phyloP scores from a whole-genome alignment of 176 grass and related monocot genomes.

The Rhynchospora pubera region DNA sequence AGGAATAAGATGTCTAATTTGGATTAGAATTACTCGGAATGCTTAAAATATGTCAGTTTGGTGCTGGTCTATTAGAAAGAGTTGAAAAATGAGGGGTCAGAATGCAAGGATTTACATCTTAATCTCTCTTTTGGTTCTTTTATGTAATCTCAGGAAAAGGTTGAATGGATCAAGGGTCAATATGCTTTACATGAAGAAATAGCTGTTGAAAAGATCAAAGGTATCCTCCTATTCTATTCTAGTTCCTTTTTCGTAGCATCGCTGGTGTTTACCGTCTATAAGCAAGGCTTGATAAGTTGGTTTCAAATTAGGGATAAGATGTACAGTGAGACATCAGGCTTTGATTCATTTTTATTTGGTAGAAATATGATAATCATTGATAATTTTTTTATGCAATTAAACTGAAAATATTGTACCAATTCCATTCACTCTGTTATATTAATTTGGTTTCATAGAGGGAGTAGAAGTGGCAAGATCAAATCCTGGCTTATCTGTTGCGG shows the following conservation, averaged over 20 bases:
- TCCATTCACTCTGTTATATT: neutral
- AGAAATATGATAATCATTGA: neutral
- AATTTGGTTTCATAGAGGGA: conserved; percentile 26
- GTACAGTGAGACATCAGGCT: neutral
- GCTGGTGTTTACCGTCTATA: neutral
- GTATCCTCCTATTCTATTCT: conserved; percentile 5
- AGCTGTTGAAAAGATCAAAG: conserved; percentile 37
- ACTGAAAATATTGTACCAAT: neutral
- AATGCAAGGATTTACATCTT: neutral
- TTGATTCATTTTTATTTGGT: neutral
- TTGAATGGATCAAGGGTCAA: conserved; percentile 23
- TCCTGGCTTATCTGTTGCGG: conserved; percentile 28
- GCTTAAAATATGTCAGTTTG: neutral
- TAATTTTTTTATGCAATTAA: neutral
- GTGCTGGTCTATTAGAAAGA: neutral
- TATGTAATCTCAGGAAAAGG: conserved; percentile 14
- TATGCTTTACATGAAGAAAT: conserved; percentile 27
- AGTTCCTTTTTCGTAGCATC: neutral
- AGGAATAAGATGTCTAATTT: neutral
- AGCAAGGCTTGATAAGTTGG: neutral
- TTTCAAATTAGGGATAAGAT: neutral
- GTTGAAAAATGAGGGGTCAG: neutral
- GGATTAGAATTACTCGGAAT: neutral
- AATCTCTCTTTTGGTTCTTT: neutral
- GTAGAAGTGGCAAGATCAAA: conserved; percentile 20